A percentile compares a stretch with the other conserved stretches of the same genome.
Conservation (phyloP, 495 filamentous ascomycete species). For the Podospora fimiseda region DNA sequence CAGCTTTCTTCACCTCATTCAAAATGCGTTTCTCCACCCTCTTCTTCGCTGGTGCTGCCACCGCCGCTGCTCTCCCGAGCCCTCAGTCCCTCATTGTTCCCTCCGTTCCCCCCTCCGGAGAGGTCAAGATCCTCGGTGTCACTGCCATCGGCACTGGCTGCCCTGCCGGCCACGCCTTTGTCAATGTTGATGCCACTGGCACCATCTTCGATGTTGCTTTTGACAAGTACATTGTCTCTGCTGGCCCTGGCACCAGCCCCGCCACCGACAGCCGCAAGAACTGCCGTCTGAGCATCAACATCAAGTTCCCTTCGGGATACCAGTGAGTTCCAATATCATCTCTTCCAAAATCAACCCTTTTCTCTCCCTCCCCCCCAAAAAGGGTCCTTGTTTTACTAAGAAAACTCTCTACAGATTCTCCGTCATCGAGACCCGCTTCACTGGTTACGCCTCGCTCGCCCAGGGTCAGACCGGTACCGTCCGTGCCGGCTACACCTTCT, state of each 20-base stretch:
- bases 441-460: slow-evolving; percentile 23
- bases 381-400: not conserved
- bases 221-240: slow-evolving; percentile 40
- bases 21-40: slow-evolving; percentile 20
- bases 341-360: not conserved
- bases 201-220: slow-evolving; percentile 44
- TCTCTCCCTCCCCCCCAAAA: no score
- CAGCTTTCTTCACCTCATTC: slow-evolving; percentile 2
- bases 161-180: slow-evolving; percentile 26
- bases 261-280: slow-evolving; percentile 38
- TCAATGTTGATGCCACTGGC: slow-evolving; percentile 26
- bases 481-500: slow-evolving; percentile 25
- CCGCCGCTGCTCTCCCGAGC: slow-evolving; percentile 7
- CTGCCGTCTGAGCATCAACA: slow-evolving; percentile 42
- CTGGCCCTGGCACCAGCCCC: slow-evolving; percentile 31
- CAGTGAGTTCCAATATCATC: no score
- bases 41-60: slow-evolving; percentile 14
- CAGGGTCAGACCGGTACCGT: slow-evolving; percentile 20
- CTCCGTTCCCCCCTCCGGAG: not conserved
- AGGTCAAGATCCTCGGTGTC: slow-evolving; percentile 26
- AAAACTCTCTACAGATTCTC: slow-evolving; percentile 21
- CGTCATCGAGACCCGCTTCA: slow-evolving; percentile 32
- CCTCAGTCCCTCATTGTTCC: not conserved
- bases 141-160: slow-evolving; percentile 28
- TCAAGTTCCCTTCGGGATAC: slow-evolving; percentile 38